Percentiles rank a stretch among this genome's conserved stretches.
phyloP scores from a whole-genome alignment of 1,284 basidiomycete genomes.

The Coriolopsis trogii region DNA sequence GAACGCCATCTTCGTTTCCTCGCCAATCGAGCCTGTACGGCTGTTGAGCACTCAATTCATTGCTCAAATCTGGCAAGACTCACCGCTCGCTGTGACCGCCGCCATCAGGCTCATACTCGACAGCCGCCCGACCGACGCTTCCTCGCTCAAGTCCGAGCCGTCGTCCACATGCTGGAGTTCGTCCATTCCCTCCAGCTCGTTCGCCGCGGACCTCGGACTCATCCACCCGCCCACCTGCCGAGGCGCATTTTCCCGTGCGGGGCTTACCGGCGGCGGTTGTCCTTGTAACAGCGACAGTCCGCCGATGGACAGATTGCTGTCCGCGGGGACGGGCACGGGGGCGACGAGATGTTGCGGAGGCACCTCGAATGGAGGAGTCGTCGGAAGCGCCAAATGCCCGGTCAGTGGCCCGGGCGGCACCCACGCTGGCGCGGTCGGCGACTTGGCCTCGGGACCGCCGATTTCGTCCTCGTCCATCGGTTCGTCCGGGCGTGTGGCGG shows the following conservation, averaged over 20 bases:
- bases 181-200: conserved; percentile 7
- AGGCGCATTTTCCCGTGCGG: conserved; percentile 6
- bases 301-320: conserved; percentile 3
- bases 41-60: conserved; percentile 1
- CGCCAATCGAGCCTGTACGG: conserved; percentile 57
- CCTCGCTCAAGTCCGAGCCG: conserved; percentile 50
- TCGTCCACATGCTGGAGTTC: conserved; percentile 18
- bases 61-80: conserved; percentile 24
- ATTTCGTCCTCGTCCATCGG: conserved; percentile 15
- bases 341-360: conserved; percentile 13
- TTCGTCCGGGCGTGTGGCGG: background rate
- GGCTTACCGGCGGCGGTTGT: conserved; percentile 8
- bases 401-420: conserved; percentile 4
- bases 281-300: conserved; percentile 10
- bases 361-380: conserved; percentile 23
- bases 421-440: conserved; percentile 11
- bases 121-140: conserved; percentile 86
- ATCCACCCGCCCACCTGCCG: conserved; percentile 6
- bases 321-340: conserved; percentile 12
- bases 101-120: conserved; percentile 95
- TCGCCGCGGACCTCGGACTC: conserved; percentile 13
- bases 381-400: conserved; percentile 15
- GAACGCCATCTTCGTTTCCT: conserved; percentile 69
- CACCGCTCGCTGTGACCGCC: conserved; percentile 77
- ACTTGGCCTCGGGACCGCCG: conserved; percentile 1